Evolutionary conservation across 129 eudicot species (phyloP).

Genomic region (Sambucus nigra): DNA sequence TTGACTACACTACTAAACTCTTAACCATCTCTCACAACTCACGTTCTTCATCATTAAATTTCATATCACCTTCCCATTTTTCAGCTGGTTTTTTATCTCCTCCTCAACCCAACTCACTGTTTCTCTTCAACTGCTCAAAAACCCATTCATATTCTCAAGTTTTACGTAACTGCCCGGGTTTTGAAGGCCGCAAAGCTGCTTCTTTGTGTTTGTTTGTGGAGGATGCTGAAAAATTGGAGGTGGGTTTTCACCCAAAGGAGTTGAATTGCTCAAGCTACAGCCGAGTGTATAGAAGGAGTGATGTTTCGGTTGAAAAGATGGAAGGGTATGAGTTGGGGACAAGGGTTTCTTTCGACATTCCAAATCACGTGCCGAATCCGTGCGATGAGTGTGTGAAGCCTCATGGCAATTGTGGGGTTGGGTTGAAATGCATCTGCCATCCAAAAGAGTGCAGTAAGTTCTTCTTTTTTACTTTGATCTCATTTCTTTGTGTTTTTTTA

Average conservation of each 20-base stretch:
- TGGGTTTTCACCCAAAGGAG: constrained; percentile 19
- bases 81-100: constrained; percentile 28
- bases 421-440: constrained; percentile 35
- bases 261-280: constrained; percentile 24
- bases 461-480: neutral
- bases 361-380: constrained; percentile 26
- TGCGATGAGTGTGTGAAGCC: constrained; percentile 30
- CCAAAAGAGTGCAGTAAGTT: constrained; percentile 31
- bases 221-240: constrained; percentile 14
- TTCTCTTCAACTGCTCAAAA: constrained; percentile 26
- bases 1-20: constrained; percentile 20
- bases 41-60: constrained; percentile 12
- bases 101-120: constrained; percentile 21
- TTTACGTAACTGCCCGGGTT: constrained; percentile 5
- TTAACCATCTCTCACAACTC: constrained; percentile 21
- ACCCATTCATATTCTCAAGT: neutral
- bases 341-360: constrained; percentile 25
- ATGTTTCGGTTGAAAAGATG: neutral
- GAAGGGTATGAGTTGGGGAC: constrained; percentile 23
- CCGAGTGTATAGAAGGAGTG: constrained; percentile 14
- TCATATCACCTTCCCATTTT: constrained; percentile 12
- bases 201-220: constrained; percentile 22
- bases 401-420: constrained; percentile 32
- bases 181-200: neutral
- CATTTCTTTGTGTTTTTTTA: neutral